Conservation (phyloP, 2,329 filamentous ascomycete genomes). For the Pochonia chlamydosporia region DNA sequence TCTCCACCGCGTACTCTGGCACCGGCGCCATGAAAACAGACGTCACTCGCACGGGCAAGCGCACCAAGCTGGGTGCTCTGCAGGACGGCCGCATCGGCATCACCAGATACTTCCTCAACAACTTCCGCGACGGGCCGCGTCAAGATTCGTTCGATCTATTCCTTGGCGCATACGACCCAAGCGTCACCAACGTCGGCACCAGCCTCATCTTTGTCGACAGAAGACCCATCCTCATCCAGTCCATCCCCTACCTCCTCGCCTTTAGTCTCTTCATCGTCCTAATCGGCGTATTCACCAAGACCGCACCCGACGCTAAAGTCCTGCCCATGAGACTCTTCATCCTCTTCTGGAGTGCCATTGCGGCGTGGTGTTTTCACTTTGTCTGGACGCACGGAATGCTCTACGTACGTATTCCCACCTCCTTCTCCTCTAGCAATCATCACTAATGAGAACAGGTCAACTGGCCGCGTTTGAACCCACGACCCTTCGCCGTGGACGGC, state of each 20-base stretch:
- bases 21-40: conserved; percentile 98
- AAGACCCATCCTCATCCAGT: conserved; percentile 80
- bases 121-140: conserved; percentile 87
- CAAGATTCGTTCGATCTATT: conserved; percentile 97
- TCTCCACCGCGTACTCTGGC: conserved; percentile 87
- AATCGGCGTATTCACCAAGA: conserved; percentile 66
- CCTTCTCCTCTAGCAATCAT: background rate
- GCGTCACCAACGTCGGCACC: conserved; percentile 63
- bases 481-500: conserved; percentile 78
- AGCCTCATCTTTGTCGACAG: conserved; percentile 76
- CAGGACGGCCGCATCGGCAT: conserved; percentile 85
- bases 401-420: conserved; percentile 62
- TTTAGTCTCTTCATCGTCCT: conserved; percentile 81
- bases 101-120: conserved; percentile 87
- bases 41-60: conserved; percentile 86
- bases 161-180: conserved; percentile 77
- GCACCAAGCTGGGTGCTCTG: conserved; percentile 78
- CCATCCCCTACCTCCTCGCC: conserved; percentile 85
- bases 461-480: conserved; percentile 94
- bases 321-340: conserved; percentile 79
- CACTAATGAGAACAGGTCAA: conserved; percentile 63
- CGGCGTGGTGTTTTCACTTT: conserved; percentile 68
- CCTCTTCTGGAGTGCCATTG: conserved; percentile 67
- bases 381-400: conserved; percentile 82
- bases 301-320: conserved; percentile 66